Conservation (phyloP, 345 rosid species). For the Eucalyptus microcorys region DNA sequence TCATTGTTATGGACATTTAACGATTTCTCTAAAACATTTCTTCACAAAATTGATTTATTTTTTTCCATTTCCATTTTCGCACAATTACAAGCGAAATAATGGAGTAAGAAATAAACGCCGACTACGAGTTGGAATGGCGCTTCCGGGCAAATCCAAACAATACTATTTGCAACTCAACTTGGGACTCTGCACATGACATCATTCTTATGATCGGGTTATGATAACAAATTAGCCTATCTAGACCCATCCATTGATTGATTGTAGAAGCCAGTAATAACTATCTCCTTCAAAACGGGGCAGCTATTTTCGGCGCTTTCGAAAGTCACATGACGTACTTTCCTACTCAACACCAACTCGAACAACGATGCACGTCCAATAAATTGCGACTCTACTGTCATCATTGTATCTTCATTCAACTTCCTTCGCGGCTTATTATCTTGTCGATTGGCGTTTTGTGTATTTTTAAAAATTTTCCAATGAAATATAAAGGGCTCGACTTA, state of each 20-base stretch:
- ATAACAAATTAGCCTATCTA: background rate
- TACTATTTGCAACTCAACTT: background rate
- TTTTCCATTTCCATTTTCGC: background rate
- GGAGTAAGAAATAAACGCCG: background rate
- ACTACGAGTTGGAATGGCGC: fast-evolving
- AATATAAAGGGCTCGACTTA: background rate
- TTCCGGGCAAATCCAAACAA: background rate
- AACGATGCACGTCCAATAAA: background rate
- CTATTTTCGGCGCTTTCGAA: background rate
- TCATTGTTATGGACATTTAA: background rate
- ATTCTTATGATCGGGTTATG: background rate
- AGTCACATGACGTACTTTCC: background rate
- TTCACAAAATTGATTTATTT: background rate
- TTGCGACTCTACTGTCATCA: background rate
- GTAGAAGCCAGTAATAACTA: too few relatives aligned
- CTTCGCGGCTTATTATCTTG: background rate
- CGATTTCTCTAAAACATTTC: background rate
- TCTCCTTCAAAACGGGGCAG: background rate
- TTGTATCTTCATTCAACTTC: background rate
- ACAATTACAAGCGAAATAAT: background rate
- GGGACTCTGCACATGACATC: background rate
- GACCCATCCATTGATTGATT: background rate
- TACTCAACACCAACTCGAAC: background rate
- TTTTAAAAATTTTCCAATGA: fast-evolving
- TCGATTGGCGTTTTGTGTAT: too few relatives aligned